These are phyloP conservation scores for Diplodia intermedia DNA, from an alignment of 2,329 filamentous ascomycete genomes.

Conservation along the genomic window DNA sequence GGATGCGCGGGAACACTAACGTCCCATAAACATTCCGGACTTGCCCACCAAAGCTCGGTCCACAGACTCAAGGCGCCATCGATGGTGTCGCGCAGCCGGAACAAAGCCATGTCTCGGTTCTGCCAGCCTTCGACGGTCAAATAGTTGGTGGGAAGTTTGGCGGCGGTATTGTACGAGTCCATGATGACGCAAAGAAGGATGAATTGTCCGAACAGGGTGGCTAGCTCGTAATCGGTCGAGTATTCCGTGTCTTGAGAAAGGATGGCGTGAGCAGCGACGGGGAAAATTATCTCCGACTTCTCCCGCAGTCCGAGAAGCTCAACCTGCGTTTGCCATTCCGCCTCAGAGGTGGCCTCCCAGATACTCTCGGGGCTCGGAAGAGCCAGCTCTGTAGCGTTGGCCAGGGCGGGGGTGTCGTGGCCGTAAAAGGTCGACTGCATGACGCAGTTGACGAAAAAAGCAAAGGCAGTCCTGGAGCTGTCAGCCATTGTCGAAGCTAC, in stretches of 20 bases:
- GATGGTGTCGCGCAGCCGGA: constrained; percentile 10
- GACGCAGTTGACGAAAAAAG: constrained; percentile 19
- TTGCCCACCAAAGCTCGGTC: constrained; percentile 31
- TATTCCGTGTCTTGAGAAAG: constrained; percentile 27
- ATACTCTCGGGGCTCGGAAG: constrained; percentile 25
- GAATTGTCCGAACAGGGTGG: constrained; percentile 27
- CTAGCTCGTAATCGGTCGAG: constrained; percentile 30
- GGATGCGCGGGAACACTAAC: constrained; percentile 3
- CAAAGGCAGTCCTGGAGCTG: constrained; percentile 14
- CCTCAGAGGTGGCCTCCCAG: constrained; percentile 26
- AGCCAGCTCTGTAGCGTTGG: constrained; percentile 1
- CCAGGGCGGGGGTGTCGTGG: not conserved
- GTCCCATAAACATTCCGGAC: constrained; percentile 25
- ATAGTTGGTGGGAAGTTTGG: constrained; percentile 17
- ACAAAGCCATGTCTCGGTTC: constrained; percentile 19
- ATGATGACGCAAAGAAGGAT: constrained; percentile 32
- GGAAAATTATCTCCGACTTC: constrained; percentile 29
- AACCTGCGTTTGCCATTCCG: constrained; percentile 13
- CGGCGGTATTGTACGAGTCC: constrained; percentile 24
- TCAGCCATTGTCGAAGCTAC: not conserved
- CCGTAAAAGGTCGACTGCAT: constrained; percentile 14
- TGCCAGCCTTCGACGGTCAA: constrained; percentile 19
- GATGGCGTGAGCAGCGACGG: constrained; percentile 26
- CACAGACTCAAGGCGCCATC: constrained; percentile 21
- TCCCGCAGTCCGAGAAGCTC: constrained; percentile 2